Conservation (phyloP, 768 basidiomycete species). For the Suillus spraguei region DNA sequence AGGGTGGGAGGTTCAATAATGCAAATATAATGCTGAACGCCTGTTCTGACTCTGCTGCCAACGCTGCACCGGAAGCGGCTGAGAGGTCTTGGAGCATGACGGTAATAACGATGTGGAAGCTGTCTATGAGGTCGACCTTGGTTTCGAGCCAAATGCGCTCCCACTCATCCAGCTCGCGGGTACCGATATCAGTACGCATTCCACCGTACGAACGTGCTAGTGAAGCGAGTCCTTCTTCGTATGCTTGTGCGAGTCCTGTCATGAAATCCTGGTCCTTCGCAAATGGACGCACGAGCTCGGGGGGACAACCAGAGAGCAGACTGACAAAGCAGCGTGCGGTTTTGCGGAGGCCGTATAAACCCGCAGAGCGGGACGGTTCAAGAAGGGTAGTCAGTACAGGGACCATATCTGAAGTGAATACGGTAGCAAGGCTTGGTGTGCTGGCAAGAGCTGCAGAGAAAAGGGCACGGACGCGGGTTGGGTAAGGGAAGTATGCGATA, state of each 20-base stretch:
- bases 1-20: constrained; percentile 50
- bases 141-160: constrained; percentile 70
- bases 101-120: constrained; percentile 61
- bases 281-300: constrained; percentile 53
- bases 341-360: constrained; percentile 68
- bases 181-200: constrained; percentile 28
- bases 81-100: constrained; percentile 53
- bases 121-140: constrained; percentile 72
- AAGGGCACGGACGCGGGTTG: constrained; percentile 46
- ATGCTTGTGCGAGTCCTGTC: constrained; percentile 57
- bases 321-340: constrained; percentile 55
- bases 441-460: constrained; percentile 42
- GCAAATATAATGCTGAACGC: constrained; percentile 61
- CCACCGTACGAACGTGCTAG: constrained; percentile 68
- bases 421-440: constrained; percentile 34
- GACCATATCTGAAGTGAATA: constrained; percentile 48
- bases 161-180: constrained; percentile 59
- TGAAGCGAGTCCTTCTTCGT: constrained; percentile 57
- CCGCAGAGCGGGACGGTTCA: constrained; percentile 44
- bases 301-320: constrained; percentile 54
- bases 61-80: constrained; percentile 41
- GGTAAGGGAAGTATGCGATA: constrained; percentile 53
- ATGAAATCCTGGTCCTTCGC: constrained; percentile 54
- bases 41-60: constrained; percentile 51
- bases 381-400: constrained; percentile 57